Conservation (phyloP, 73 alveolate species). For the Paramecium sonneborni region DNA sequence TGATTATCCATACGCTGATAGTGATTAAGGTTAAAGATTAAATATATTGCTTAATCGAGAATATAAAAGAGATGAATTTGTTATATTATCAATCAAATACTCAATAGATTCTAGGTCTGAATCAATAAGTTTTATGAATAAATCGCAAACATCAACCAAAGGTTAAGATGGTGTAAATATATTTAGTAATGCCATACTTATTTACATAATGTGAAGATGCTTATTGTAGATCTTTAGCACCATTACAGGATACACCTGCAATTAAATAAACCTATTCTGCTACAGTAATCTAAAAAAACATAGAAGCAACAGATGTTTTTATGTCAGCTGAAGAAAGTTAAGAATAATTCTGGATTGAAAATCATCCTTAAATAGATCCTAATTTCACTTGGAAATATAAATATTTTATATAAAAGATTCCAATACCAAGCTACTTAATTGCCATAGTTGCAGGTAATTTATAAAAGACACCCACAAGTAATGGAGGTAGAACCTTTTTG, state of each 20-base stretch:
- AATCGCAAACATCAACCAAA: neutral
- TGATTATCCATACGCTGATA: neutral
- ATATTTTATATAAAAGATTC: slow-evolving; percentile 23
- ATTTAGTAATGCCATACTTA: slow-evolving; percentile 74
- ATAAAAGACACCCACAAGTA: slow-evolving; percentile 62
- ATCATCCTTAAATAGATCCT: neutral
- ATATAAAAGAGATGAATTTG: neutral
- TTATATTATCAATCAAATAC: neutral
- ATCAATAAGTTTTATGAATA: neutral
- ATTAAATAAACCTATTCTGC: slow-evolving; percentile 82
- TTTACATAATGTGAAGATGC: slow-evolving; percentile 90
- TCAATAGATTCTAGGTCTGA: neutral
- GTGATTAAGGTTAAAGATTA: slow-evolving; percentile 5
- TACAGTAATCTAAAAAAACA: slow-evolving; percentile 33
- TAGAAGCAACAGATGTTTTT: slow-evolving; percentile 49
- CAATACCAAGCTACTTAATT: slow-evolving; percentile 77
- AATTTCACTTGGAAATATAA: neutral
- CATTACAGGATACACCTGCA: slow-evolving; percentile 91
- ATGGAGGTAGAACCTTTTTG: slow-evolving; percentile 32
- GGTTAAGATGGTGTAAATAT: neutral
- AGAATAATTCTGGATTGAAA: neutral
- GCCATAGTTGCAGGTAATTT: slow-evolving; percentile 85
- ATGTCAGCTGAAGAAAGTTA: slow-evolving; percentile 64
- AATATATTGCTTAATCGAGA: neutral
- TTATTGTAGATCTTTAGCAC: slow-evolving; percentile 86